A percentile compares a stretch with the other conserved stretches of the same genome.
phyloP scores from a whole-genome alignment of 2,329 filamentous ascomycete genomes.

The Penicillium polonicum region DNA sequence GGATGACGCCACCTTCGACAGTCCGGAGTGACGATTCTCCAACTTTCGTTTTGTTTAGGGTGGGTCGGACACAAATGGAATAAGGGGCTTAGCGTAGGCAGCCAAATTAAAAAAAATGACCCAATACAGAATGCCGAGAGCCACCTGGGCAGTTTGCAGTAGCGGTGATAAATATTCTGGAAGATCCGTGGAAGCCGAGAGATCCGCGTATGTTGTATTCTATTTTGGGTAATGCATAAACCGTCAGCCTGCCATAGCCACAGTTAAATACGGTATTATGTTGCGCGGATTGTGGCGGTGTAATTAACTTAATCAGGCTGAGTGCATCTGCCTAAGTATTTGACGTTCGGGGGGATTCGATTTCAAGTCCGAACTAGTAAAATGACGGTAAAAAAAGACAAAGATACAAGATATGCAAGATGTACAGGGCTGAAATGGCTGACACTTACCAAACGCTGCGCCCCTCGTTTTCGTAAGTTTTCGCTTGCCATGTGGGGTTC shows the following conservation, averaged over 20 bases:
- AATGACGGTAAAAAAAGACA: not conserved
- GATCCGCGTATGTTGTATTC: constrained; percentile 6
- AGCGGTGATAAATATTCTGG: constrained; percentile 10
- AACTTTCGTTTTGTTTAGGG: not conserved
- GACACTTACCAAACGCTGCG: constrained; percentile 9
- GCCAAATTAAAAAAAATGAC: not conserved
- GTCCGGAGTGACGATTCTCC: not conserved
- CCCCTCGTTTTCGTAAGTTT: constrained; percentile 9
- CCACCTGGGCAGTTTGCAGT: not conserved
- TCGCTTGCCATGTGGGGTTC: constrained; percentile 12
- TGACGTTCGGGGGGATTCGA: not conserved
- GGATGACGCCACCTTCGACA: not conserved
- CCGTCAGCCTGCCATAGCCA: constrained; percentile 7
- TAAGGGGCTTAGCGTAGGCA: constrained; percentile 12
- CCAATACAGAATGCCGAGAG: constrained; percentile 1
- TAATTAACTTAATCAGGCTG: not conserved
- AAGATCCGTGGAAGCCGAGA: constrained; percentile 17
- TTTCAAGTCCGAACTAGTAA: not conserved
- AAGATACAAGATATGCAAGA: not conserved
- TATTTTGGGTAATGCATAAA: constrained; percentile 10
- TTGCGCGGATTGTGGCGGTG: constrained; percentile 7
- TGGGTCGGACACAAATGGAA: not conserved
- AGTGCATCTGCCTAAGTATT: not conserved
- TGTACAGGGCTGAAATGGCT: constrained; percentile 1
- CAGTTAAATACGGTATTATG: not conserved